phyloP scores from a whole-genome alignment of 2,329 filamentous ascomycete species.

The Pestalotiopsis sp. region DNA sequence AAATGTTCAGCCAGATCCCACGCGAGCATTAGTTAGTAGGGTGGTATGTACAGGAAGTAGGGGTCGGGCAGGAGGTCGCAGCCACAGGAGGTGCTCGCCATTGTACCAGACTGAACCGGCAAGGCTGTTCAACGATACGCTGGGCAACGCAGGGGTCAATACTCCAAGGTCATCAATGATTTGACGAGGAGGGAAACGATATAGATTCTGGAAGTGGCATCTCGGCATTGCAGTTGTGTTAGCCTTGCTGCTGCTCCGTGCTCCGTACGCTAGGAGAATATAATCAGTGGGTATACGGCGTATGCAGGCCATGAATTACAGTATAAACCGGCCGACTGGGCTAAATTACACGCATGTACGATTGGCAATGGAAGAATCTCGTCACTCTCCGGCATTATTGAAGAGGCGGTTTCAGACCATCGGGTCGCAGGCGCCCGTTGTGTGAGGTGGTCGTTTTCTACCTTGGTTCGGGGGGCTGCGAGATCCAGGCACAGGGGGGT shows the following conservation, averaged over 20 bases:
- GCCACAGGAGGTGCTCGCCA: background rate
- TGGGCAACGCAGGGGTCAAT: background rate
- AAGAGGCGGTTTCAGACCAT: constrained; percentile 30
- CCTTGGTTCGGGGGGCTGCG: background rate
- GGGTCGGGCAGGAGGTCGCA: background rate
- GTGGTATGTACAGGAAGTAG: background rate
- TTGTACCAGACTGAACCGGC: background rate
- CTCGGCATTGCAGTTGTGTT: background rate
- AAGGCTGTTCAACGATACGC: background rate
- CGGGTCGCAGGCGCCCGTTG: constrained; percentile 30
- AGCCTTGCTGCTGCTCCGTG: too few relatives aligned
- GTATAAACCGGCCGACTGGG: background rate
- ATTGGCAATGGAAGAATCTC: background rate
- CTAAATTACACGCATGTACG: background rate
- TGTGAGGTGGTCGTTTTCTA: constrained; percentile 9
- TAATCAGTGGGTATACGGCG: too few relatives aligned
- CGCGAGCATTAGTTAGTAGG: background rate
- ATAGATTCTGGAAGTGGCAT: background rate
- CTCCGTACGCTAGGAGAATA: too few relatives aligned
- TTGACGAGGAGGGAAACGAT: background rate
- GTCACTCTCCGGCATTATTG: constrained; percentile 21
- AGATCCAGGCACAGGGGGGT: constrained; percentile 5
- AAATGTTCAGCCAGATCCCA: background rate
- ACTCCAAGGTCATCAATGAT: background rate
- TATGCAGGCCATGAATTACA: background rate